Conservation (phyloP, 1,284 basidiomycete genomes). For the Sutorius eximius region DNA sequence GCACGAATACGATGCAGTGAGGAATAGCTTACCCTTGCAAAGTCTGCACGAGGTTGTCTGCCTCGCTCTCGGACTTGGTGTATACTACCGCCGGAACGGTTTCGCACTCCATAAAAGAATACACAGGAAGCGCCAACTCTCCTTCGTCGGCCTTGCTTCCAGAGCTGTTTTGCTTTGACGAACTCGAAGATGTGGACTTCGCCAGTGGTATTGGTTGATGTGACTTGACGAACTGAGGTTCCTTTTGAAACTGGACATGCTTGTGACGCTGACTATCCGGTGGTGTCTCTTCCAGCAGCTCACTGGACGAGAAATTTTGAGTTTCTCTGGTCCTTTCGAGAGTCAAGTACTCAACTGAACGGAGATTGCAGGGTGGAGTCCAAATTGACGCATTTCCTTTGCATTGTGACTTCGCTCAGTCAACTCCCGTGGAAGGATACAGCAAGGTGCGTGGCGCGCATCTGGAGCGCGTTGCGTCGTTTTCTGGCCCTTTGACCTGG, state of each 20-base stretch:
- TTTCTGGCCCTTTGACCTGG: background rate
- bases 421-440: background rate
- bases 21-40: slow-evolving; percentile 39
- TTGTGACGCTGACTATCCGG: background rate
- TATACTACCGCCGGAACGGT: slow-evolving; percentile 41
- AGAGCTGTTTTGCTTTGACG: slow-evolving; percentile 4
- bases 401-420: background rate
- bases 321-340: background rate
- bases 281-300: background rate
- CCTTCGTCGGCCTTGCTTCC: background rate
- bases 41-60: slow-evolving; percentile 40
- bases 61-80: slow-evolving; percentile 42
- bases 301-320: slow-evolving; percentile 6
- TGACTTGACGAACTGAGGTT: background rate
- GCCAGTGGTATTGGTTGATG: background rate
- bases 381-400: background rate
- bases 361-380: background rate
- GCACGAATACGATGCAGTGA: background rate
- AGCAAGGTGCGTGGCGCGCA: background rate
- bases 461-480: background rate
- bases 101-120: slow-evolving; percentile 42
- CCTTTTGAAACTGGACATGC: background rate
- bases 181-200: slow-evolving; percentile 2
- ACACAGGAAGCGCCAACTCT: slow-evolving; percentile 30
- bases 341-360: slow-evolving; percentile 14